Evolutionary conservation across 768 basidiomycete genomes (phyloP).

Genomic region (Russula ochroleuca): DNA sequence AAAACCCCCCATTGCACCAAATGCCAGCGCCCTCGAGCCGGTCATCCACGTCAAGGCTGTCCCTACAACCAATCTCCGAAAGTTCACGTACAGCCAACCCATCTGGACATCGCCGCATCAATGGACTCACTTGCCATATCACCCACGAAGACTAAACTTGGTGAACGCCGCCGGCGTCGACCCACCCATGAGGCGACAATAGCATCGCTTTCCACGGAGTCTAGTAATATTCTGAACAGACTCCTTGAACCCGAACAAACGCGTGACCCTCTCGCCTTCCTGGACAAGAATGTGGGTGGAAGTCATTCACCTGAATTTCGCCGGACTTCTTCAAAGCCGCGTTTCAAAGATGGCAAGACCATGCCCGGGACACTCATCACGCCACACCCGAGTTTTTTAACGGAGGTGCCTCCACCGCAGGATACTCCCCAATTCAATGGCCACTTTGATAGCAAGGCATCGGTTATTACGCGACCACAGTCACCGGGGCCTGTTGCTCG

Average conservation of each 20-base stretch:
- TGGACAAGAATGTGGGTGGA: not conserved
- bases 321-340: not conserved
- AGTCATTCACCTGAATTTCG: not conserved
- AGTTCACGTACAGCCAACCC: not conserved
- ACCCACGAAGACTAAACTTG: constrained; percentile 16
- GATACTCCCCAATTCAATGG: not conserved
- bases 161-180: constrained; percentile 32
- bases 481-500: not conserved
- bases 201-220: constrained; percentile 47
- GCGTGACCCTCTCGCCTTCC: constrained; percentile 30
- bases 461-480: not conserved
- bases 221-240: constrained; percentile 45
- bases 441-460: constrained; percentile 11
- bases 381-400: constrained; percentile 17
- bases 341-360: constrained; percentile 18
- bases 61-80: constrained; percentile 35
- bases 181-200: constrained; percentile 41
- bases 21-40: constrained; percentile 52
- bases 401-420: not conserved
- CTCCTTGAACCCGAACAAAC: constrained; percentile 45
- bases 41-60: constrained; percentile 64
- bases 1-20: constrained; percentile 52
- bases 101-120: constrained; percentile 13
- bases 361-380: constrained; percentile 28
- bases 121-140: constrained; percentile 25